Evolutionary conservation across 139 green algal genomes (phyloP).

Genomic region (Ulvella scutata): DNA sequence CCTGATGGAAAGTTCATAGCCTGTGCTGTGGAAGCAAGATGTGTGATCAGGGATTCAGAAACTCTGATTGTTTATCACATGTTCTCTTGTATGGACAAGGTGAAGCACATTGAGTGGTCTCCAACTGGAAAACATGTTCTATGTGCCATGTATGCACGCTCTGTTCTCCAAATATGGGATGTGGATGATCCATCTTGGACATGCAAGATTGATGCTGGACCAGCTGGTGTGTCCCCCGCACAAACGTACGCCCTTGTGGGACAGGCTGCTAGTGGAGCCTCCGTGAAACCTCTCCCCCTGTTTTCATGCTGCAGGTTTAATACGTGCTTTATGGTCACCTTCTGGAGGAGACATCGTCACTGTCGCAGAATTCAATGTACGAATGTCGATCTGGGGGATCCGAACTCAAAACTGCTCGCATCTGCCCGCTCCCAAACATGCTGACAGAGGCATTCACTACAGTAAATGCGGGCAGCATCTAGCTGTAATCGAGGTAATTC

Average conservation of each 20-base stretch:
- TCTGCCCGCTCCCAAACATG: slow-evolving; percentile 53
- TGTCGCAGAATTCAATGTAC: slow-evolving; percentile 62
- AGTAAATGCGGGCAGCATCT: slow-evolving; percentile 44
- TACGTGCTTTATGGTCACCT: slow-evolving; percentile 20
- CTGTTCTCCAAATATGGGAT: slow-evolving; percentile 59
- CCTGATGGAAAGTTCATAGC: slow-evolving; percentile 56
- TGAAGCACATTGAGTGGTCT: slow-evolving; percentile 64
- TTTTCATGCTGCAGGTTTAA: not conserved
- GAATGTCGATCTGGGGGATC: slow-evolving; percentile 70
- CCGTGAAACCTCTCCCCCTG: too few relatives aligned
- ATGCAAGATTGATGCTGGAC: slow-evolving; percentile 76
- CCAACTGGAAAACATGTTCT: slow-evolving; percentile 53
- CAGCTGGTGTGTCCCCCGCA: slow-evolving; percentile 23
- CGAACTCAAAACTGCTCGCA: slow-evolving; percentile 35
- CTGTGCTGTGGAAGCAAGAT: slow-evolving; percentile 45
- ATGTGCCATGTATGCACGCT: slow-evolving; percentile 36
- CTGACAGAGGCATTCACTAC: slow-evolving; percentile 44
- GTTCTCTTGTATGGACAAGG: slow-evolving; percentile 68
- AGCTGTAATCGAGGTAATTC: slow-evolving; percentile 56
- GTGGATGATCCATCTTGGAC: slow-evolving; percentile 56
- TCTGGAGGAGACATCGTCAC: slow-evolving; percentile 49
- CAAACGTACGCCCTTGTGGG: not conserved
- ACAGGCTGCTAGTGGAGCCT: not conserved
- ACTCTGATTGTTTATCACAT: slow-evolving; percentile 50
- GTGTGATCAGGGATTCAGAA: slow-evolving; percentile 54